Evolutionary conservation across 352 stramenopile genomes (phyloP).

Genomic region (Elongisporangium undulatum): DNA sequence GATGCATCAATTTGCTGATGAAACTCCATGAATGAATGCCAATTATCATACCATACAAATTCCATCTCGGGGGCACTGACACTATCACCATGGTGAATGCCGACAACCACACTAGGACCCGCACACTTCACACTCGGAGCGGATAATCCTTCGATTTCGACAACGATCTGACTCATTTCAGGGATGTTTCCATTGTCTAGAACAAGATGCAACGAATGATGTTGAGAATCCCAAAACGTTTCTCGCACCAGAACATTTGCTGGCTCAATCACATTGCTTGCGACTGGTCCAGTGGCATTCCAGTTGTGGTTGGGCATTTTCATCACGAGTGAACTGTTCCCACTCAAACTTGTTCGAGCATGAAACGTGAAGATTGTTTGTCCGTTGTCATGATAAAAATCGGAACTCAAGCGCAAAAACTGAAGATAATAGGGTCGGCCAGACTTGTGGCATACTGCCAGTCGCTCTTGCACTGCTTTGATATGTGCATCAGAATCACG

Average conservation of each 20-base stretch:
- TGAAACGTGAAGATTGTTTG: slow-evolving; percentile 36
- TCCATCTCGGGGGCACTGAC: slow-evolving; percentile 22
- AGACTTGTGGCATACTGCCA: slow-evolving; percentile 26
- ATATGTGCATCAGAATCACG: slow-evolving; percentile 20
- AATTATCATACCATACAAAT: slow-evolving; percentile 48
- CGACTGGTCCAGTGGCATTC: slow-evolving; percentile 21
- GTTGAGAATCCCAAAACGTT: slow-evolving; percentile 42
- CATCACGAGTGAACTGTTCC: slow-evolving; percentile 20
- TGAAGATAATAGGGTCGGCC: slow-evolving; percentile 36
- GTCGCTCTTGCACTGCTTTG: slow-evolving; percentile 19
- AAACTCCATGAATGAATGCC: slow-evolving; percentile 46
- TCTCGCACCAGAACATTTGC: slow-evolving; percentile 22
- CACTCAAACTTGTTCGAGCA: slow-evolving; percentile 22
- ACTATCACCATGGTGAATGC: slow-evolving; percentile 15
- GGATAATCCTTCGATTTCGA: slow-evolving; percentile 31
- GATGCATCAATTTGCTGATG: slow-evolving; percentile 36
- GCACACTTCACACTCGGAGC: slow-evolving; percentile 14
- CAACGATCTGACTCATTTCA: slow-evolving; percentile 15
- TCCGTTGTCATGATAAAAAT: slow-evolving; percentile 42
- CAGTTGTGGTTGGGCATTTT: slow-evolving; percentile 49
- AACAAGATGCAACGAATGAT: slow-evolving; percentile 28
- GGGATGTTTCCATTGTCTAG: slow-evolving; percentile 27
- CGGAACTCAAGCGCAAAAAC: slow-evolving; percentile 51
- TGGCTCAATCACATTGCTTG: slow-evolving; percentile 19
- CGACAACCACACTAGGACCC: slow-evolving; percentile 38